Evolutionary conservation across 805 yeast genomes (phyloP), one percentile per base, ranked within the genome.

Genomic region (Blastobotrys mokoenaii): DNA sequence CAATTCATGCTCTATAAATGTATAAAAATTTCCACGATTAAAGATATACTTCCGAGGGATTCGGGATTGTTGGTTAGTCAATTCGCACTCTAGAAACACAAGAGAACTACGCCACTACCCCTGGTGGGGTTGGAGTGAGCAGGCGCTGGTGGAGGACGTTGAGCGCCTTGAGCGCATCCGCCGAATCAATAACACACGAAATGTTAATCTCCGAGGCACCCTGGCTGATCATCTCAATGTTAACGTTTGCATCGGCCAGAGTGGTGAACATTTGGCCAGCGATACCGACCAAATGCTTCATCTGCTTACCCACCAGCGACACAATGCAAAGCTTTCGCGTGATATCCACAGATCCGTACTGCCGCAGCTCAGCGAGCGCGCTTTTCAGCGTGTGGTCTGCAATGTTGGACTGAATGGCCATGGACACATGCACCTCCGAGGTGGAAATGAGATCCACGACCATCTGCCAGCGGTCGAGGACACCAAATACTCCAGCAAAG

Each of bases 191-290:
- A 44, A 93, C 98, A 52, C 97, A 94, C 30, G 95, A 84, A 44
- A 93, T 93, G 64, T 93, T 93, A 60, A 93, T 93, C 67, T 93
- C 98, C 60, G 90, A 90, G 15, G 97, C 96, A 57, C 98, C 98
- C 73, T 93, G 98, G 47, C 88, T 78, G 66, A 93, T 93, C 98
- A 93, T 93, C 66, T 93, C 98, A 56, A 93, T 87, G 67, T 93
- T 93, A 61, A 93, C 83, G 39, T 77, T 76, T 58, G 90, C 94
- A 59, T 85, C 89, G 6, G 97, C 97, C 54, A 93, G 71, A 1
- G 94, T 86, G 56, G 88, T 80, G 70, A 93, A 93, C 96, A 90
- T 90, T 54, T 87, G 82, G 40, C 97, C 96, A 0, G 98, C 98
- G 61, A 87, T 89, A 60, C 98, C 98, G 49, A 93, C 85, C 62